Evolutionary conservation across 306 rosid genomes (phyloP).

Genomic region (Quercus wislizeni): DNA sequence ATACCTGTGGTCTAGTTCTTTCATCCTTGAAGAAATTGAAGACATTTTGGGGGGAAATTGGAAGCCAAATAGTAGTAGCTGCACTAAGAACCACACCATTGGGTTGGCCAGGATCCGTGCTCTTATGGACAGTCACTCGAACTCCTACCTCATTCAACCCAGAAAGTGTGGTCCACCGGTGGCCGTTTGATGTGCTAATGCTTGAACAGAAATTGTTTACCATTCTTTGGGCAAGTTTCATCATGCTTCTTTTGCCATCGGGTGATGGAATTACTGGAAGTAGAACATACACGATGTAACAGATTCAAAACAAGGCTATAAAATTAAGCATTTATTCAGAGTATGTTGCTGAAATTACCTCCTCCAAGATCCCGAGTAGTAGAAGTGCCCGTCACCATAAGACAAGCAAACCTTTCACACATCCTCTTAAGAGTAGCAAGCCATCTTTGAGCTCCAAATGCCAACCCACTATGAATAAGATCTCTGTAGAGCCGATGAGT

Average conservation of each 20-base stretch:
- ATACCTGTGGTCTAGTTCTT: conserved; percentile 84
- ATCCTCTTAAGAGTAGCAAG: conserved; percentile 72
- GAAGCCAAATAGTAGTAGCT: conserved; percentile 92
- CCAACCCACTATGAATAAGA: conserved; percentile 62
- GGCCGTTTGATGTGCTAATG: conserved; percentile 75
- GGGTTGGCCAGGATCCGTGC: conserved; percentile 82
- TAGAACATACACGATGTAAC: background rate
- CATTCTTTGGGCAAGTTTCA: conserved; percentile 98
- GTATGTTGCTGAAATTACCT: conserved; percentile 37
- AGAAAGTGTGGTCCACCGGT: conserved; percentile 78
- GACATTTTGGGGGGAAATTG: conserved; percentile 74
- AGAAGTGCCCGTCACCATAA: conserved; percentile 62
- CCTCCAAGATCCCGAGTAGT: conserved; percentile 80
- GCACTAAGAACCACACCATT: conserved; percentile 88
- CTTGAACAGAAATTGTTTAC: conserved; percentile 76
- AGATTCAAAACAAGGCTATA: background rate
- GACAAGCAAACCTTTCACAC: conserved; percentile 87
- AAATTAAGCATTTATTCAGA: background rate
- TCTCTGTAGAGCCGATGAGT: conserved; percentile 67
- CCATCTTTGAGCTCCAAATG: conserved; percentile 90
- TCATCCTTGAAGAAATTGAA: conserved; percentile 93
- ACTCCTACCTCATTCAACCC: conserved; percentile 77
- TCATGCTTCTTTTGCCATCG: conserved; percentile 90
- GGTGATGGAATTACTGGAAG: conserved; percentile 73
- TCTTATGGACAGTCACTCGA: conserved; percentile 70